These are phyloP conservation scores for Trifolium fragiferum DNA, from an alignment of 306 rosid species.

Conservation along the genomic window DNA sequence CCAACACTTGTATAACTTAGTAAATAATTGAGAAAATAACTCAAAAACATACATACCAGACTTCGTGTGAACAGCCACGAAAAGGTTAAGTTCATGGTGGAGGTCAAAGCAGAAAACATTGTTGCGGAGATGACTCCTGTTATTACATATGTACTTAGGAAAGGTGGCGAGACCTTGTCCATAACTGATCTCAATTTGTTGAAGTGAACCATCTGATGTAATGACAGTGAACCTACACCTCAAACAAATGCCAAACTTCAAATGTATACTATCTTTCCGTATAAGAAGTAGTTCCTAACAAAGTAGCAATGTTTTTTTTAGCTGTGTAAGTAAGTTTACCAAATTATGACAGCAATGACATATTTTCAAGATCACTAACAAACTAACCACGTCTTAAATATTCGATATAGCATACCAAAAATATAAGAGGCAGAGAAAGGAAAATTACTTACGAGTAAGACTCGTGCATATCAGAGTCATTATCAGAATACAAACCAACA, in stretches of 20 bases:
- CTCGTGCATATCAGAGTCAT: slow-evolving; percentile 49
- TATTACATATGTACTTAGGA: slow-evolving; percentile 54
- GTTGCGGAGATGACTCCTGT: slow-evolving; percentile 50
- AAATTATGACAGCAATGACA: slow-evolving; percentile 33
- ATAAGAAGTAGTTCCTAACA: slow-evolving; percentile 25
- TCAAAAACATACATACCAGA: slow-evolving; percentile 55
- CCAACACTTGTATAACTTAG: slow-evolving; percentile 18
- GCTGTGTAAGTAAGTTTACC: slow-evolving; percentile 7
- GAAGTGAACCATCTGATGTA: slow-evolving; percentile 80
- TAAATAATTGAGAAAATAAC: slow-evolving; percentile 36
- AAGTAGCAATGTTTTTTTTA: no score
- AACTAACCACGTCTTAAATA: slow-evolving; percentile 23
- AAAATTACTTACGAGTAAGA: slow-evolving; percentile 66
- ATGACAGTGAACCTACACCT: slow-evolving; percentile 79
- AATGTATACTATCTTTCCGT: slow-evolving; percentile 27
- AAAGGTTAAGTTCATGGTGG: slow-evolving; percentile 66
- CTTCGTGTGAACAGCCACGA: slow-evolving; percentile 60
- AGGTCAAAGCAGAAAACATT: slow-evolving; percentile 62
- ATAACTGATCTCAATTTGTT: slow-evolving; percentile 70
- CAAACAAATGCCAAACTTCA: slow-evolving; percentile 53
- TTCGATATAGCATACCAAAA: slow-evolving; percentile 4
- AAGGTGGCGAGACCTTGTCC: slow-evolving; percentile 63
- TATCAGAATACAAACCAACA: slow-evolving; percentile 61
- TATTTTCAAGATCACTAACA: slow-evolving; percentile 35
- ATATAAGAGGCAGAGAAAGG: slow-evolving; percentile 29